Percentiles rank a stretch among this genome's conserved stretches.
phyloP scores from a whole-genome alignment of 768 basidiomycete species.

The Mrakia hoshinonis region DNA sequence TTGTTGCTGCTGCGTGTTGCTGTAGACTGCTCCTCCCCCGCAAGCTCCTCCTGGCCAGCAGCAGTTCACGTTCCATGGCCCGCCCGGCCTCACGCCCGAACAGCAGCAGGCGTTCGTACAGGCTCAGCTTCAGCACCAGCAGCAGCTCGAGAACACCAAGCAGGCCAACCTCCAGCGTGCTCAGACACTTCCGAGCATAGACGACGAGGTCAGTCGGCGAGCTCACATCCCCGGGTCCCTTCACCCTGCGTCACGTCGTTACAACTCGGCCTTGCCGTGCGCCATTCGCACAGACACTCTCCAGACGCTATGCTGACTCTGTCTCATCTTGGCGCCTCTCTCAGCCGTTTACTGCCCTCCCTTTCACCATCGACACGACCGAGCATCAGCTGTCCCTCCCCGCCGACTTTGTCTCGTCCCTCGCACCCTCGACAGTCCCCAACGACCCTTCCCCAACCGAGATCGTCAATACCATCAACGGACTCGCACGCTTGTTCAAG shows the following conservation, averaged over 20 bases:
- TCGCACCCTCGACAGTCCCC: background rate
- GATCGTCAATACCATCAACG: constrained; percentile 15
- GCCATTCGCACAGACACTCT: background rate
- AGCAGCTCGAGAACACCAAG: constrained; percentile 14
- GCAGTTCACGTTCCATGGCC: background rate
- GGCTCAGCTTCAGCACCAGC: constrained; percentile 15
- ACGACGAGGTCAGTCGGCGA: constrained; percentile 11
- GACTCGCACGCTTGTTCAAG: constrained; percentile 14
- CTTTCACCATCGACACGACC: background rate
- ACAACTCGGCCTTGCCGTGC: too few species aligned
- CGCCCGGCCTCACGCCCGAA: background rate
- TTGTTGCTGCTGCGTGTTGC: background rate
- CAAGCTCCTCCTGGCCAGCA: background rate
- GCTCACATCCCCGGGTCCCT: background rate
- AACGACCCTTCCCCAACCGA: background rate
- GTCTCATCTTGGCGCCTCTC: background rate
- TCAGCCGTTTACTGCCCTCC: constrained; percentile 4
- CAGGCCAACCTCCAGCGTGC: constrained; percentile 19
- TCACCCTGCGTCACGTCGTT: too few species aligned
- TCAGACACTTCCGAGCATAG: background rate
- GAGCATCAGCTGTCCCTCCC: constrained; percentile 6
- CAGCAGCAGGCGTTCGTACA: constrained; percentile 5
- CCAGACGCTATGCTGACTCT: too few species aligned
- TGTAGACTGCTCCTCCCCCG: background rate
- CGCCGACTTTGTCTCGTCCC: background rate